Base-by-base conservation (phyloP, 2,329 filamentous ascomycete species). In the Epichloe bromicola region DNA sequence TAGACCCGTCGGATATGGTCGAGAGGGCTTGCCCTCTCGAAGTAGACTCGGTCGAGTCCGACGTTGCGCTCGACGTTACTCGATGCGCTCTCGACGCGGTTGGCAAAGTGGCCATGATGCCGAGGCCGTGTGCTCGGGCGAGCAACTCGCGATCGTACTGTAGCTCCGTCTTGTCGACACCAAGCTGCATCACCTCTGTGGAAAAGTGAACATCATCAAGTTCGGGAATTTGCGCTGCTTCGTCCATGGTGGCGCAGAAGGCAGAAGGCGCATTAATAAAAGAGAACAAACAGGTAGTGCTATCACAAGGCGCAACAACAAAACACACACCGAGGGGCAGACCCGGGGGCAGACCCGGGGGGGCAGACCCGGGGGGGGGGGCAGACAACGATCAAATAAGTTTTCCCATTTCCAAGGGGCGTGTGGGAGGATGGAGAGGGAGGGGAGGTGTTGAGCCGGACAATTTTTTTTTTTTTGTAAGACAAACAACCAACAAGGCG, bases 21-120 rank as follows among this genome's bases (percentile, higher is more conserved):
- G 75, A 76, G 54, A 65, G 67, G 14, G 69, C 70, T 38, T 72
- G 72, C 23, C 65, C 67, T 58, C 72, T 71, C 33, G 61, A 66
- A 23, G 60, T 67, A 33, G 65, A 65, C 38, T 68, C 65, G 23
- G 66, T 62, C 7, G 71, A 73, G 36, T 65, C 65, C 19, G 72
- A 75, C 53, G 73, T 66, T 54, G 68, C 65, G 50, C 64, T 67
- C 34, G 67, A 67, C 3, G 61, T 64, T 51, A 67, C 64, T 46
- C 63, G 64, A 51, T 68, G 67, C 36, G 49, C 43, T 8, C 70
- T 63, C 36, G 60, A 57, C 17, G 53, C 37, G 3, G 56, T 54
- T 19, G 55, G 58, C 42, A 56, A 56, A 37, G 54, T 59, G 36
- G 58, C 59, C 54, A 53, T 60, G 49, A 70, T 67, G 38, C 68